Conservation (phyloP, 208 protist species). For the Leishmania aethiopica region DNA sequence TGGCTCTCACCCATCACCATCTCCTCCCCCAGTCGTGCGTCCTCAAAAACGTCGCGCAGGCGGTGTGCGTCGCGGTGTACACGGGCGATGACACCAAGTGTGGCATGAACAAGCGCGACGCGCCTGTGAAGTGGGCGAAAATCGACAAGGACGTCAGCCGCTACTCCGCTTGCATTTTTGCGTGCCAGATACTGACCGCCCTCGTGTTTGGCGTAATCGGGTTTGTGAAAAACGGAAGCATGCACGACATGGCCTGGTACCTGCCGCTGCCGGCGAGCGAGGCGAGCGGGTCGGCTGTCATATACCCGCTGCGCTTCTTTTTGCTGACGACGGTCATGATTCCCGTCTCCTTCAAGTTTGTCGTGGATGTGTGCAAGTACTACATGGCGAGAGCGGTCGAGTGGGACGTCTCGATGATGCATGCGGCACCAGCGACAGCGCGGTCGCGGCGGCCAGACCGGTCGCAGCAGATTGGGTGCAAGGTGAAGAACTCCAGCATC, state of each 20-base stretch:
- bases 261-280: conserved; percentile 49
- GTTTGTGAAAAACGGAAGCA: conserved; percentile 51
- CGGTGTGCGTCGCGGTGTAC: conserved; percentile 92
- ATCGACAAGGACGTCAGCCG: conserved; percentile 89
- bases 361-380: conserved; percentile 95
- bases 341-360: conserved; percentile 97
- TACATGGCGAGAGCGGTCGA: conserved; percentile 91
- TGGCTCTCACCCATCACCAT: conserved; percentile 68
- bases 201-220: conserved; percentile 86
- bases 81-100: conserved; percentile 97
- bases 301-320: conserved; percentile 94
- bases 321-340: conserved; percentile 97
- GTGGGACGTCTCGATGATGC: conserved; percentile 91
- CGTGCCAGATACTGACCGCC: conserved; percentile 80
- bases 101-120: conserved; percentile 88
- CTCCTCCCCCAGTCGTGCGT: conserved; percentile 89
- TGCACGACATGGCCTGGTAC: conserved; percentile 70
- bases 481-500: conserved; percentile 91
- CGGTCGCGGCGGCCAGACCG: not conserved
- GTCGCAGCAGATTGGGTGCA: conserved; percentile 33
- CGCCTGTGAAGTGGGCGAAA: conserved; percentile 93
- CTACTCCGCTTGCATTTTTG: conserved; percentile 90
- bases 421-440: conserved; percentile 28
- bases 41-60: conserved; percentile 83
- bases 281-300: conserved; percentile 41